Evolutionary conservation across 2,329 filamentous ascomycete species (phyloP).

Genomic region (Pseudogymnoascus destructans): DNA sequence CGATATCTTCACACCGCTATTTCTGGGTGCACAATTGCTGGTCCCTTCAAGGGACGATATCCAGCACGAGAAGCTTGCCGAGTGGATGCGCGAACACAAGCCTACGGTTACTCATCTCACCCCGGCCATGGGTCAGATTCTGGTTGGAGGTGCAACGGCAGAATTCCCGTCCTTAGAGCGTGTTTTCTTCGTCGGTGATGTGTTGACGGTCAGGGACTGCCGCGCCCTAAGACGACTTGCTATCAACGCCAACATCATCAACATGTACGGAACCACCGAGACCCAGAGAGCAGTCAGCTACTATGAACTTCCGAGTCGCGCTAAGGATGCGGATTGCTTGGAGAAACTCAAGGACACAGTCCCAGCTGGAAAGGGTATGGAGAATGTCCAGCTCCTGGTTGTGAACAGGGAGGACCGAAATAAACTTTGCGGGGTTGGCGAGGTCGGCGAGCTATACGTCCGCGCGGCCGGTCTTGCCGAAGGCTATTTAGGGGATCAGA

Average conservation of each 20-base stretch:
- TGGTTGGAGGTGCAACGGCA: constrained; percentile 71
- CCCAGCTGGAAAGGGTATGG: constrained; percentile 74
- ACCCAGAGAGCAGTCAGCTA: constrained; percentile 71
- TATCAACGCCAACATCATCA: constrained; percentile 61
- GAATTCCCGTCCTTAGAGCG: constrained; percentile 64
- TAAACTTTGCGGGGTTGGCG: constrained; percentile 61
- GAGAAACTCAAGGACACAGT: constrained; percentile 61
- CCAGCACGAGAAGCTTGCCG: constrained; percentile 67
- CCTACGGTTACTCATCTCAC: constrained; percentile 80
- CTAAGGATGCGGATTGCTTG: constrained; percentile 48
- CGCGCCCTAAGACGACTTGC: constrained; percentile 62
- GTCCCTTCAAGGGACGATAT: constrained; percentile 76
- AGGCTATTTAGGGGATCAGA: constrained; percentile 44
- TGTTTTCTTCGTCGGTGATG: constrained; percentile 85
- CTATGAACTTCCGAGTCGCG: constrained; percentile 59
- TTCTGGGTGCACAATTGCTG: constrained; percentile 66
- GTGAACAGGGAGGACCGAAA: constrained; percentile 56
- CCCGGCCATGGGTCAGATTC: constrained; percentile 90
- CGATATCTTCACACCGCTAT: constrained; percentile 84
- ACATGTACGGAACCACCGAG: constrained; percentile 85
- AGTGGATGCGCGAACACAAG: constrained; percentile 70
- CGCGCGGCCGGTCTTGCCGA: constrained; percentile 74
- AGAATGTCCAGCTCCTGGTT: constrained; percentile 77
- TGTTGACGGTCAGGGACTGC: constrained; percentile 77
- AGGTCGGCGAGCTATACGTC: constrained; percentile 74